These are phyloP conservation scores for Rhodotorula diobovata DNA, from an alignment of 768 basidiomycete genomes.

Conservation along the genomic window DNA sequence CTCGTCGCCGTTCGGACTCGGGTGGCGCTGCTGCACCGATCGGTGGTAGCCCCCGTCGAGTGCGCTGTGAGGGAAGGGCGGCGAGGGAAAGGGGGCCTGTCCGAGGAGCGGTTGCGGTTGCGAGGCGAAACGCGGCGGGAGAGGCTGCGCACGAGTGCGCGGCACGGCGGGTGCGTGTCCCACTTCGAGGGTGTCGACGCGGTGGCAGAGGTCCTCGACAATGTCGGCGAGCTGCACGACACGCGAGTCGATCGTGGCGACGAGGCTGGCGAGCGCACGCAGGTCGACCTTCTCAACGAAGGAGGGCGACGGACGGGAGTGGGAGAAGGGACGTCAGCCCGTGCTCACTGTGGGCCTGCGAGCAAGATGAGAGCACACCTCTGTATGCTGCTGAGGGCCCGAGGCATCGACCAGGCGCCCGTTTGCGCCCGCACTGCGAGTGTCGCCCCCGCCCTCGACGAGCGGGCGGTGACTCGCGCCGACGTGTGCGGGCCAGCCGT, in stretches of 20 bases:
- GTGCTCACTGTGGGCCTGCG: too few relatives aligned
- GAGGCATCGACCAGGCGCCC: too few relatives aligned
- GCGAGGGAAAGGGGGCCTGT: background rate
- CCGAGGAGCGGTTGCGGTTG: background rate
- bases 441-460: too few relatives aligned
- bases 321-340: too few relatives aligned
- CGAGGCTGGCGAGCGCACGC: background rate
- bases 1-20: background rate
- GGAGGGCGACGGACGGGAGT: background rate
- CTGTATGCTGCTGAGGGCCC: too few relatives aligned
- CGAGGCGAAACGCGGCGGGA: background rate
- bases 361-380: too few relatives aligned
- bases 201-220: background rate
- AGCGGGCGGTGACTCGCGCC: too few relatives aligned
- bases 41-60: background rate
- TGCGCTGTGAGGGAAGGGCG: background rate
- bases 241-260: background rate
- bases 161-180: too few relatives aligned
- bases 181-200: background rate
- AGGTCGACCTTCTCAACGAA: background rate
- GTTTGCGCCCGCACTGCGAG: too few relatives aligned
- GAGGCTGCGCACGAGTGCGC: background rate
- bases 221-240: background rate
- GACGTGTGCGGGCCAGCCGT: too few relatives aligned
- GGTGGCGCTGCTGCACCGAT: background rate